These are phyloP conservation scores for Colletotrichum lupini DNA, from an alignment of 2,329 filamentous ascomycete genomes.

Conservation along the genomic window DNA sequence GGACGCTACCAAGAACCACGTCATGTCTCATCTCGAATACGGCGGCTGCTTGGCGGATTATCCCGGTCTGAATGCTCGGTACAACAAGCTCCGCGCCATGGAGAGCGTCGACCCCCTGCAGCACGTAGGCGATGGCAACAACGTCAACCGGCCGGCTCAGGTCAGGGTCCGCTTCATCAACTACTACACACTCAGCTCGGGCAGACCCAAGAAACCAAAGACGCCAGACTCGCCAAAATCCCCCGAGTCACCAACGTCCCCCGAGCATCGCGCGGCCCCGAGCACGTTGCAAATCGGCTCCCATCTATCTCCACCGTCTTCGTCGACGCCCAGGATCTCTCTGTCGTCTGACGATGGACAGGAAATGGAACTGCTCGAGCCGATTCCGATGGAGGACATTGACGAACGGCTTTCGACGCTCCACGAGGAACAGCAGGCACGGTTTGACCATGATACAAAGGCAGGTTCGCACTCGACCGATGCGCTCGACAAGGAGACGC, in stretches of 20 bases:
- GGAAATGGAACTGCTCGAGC: conserved; percentile 15
- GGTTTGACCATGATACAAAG: neutral
- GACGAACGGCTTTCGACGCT: conserved; percentile 17
- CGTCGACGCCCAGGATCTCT: conserved; percentile 54
- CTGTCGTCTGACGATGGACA: conserved; percentile 53
- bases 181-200: conserved; percentile 90
- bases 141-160: conserved; percentile 43
- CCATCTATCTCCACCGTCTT: conserved; percentile 12
- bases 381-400: conserved; percentile 9
- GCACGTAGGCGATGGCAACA: conserved; percentile 34
- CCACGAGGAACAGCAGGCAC: conserved; percentile 17
- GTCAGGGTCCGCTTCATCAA: conserved; percentile 82
- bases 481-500: neutral
- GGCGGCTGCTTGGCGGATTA: conserved; percentile 85
- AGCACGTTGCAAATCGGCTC: conserved; percentile 11
- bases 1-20: conserved; percentile 76
- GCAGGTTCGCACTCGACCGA: neutral
- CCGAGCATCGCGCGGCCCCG: neutral
- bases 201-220: conserved; percentile 68
- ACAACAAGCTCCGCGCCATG: conserved; percentile 74
- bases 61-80: conserved; percentile 74
- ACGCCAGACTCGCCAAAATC: conserved; percentile 32
- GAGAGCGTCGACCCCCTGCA: conserved; percentile 75
- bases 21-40: conserved; percentile 86
- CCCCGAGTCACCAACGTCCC: neutral